A percentile compares a stretch with the other conserved stretches of the same genome.
phyloP scores from a whole-genome alignment of 2,329 filamentous ascomycete species.

The Beauveria sp. region DNA sequence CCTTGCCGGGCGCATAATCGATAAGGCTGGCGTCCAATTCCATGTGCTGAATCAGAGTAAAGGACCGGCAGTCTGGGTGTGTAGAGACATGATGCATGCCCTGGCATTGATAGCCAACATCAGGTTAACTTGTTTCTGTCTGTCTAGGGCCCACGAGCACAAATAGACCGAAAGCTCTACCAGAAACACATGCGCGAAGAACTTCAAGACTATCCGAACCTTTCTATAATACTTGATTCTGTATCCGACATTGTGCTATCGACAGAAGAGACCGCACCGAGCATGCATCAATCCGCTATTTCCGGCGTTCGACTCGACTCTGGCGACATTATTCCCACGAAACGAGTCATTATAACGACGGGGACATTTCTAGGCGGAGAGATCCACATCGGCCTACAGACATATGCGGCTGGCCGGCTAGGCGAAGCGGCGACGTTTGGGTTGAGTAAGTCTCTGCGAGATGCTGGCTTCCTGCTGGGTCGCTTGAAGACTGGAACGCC shows the following conservation, averaged over 20 bases:
- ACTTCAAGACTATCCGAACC: constrained; percentile 66
- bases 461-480: constrained; percentile 83
- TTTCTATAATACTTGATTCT: constrained; percentile 76
- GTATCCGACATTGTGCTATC: constrained; percentile 80
- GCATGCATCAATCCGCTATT: constrained; percentile 59
- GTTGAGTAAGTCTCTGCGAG: constrained; percentile 79
- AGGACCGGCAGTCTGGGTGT: constrained; percentile 84
- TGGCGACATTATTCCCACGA: constrained; percentile 73
- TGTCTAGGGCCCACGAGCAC: constrained; percentile 69
- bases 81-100: constrained; percentile 11
- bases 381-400: constrained; percentile 87
- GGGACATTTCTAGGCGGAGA: constrained; percentile 93
- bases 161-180: constrained; percentile 89
- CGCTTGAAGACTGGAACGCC: constrained; percentile 94
- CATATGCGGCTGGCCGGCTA: constrained; percentile 81
- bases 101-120: neutral
- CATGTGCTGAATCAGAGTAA: constrained; percentile 81
- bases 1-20: constrained; percentile 77
- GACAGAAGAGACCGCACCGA: constrained; percentile 32
- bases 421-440: constrained; percentile 91
- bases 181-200: constrained; percentile 87
- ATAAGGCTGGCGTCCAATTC: constrained; percentile 94
- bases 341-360: constrained; percentile 85
- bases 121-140: neutral
- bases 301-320: constrained; percentile 81